A percentile compares a stretch with the other conserved stretches of the same genome.
phyloP scores from a whole-genome alignment of 1,284 basidiomycete species.

The Xerocomus minutiporus region DNA sequence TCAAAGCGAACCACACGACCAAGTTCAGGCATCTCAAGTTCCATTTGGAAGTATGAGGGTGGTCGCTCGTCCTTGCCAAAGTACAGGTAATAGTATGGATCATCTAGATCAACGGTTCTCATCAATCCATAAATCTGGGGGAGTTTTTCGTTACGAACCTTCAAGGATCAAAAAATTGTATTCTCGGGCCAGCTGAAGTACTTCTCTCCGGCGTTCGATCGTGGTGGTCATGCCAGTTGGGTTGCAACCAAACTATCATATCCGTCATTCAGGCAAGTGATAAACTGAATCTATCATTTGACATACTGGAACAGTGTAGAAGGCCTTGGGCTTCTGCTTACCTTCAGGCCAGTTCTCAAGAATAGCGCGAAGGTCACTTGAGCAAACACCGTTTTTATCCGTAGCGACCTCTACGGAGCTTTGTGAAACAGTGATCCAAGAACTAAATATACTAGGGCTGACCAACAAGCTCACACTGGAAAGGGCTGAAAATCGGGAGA shows the following conservation, averaged over 20 bases:
- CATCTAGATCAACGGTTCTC: slow-evolving; percentile 43
- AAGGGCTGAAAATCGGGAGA: slow-evolving; percentile 55
- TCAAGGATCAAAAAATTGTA: slow-evolving; percentile 84
- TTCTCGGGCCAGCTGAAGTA: slow-evolving; percentile 70
- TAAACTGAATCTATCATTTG: slow-evolving; percentile 1
- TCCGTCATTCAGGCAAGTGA: slow-evolving; percentile 2
- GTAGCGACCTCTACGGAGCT: slow-evolving; percentile 65
- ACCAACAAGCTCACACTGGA: slow-evolving; percentile 66
- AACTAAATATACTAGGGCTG: slow-evolving; percentile 18
- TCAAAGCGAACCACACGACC: slow-evolving; percentile 84
- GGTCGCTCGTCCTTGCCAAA: slow-evolving; percentile 59
- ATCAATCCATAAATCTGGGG: not conserved
- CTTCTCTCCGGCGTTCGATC: slow-evolving; percentile 69
- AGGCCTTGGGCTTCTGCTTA: slow-evolving; percentile 71
- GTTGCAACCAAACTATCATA: slow-evolving; percentile 70
- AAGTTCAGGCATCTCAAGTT: slow-evolving; percentile 52
- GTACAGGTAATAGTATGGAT: slow-evolving; percentile 76
- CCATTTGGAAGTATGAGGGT: slow-evolving; percentile 78
- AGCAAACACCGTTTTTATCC: slow-evolving; percentile 72
- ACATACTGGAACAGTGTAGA: slow-evolving; percentile 80
- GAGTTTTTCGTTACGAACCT: slow-evolving; percentile 40
- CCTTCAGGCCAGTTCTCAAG: slow-evolving; percentile 74
- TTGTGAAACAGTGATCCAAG: not conserved
- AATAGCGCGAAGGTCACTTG: slow-evolving; percentile 58
- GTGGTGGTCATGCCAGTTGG: slow-evolving; percentile 79